Evolutionary conservation across 73 alveolate species (phyloP).

Genomic region (Stentor roeselii): DNA sequence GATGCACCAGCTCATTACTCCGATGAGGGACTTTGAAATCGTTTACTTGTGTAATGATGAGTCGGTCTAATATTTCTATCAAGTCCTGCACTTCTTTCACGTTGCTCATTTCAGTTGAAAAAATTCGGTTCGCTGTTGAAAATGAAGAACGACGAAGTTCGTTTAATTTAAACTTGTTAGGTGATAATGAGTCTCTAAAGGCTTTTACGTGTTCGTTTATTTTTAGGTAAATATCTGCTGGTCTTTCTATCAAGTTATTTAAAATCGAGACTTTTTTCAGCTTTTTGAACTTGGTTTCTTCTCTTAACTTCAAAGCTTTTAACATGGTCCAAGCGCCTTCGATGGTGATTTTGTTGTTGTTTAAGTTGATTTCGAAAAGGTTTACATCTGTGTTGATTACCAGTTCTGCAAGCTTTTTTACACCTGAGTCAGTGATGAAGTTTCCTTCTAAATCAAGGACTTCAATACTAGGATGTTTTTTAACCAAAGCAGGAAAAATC

Average conservation of each 20-base stretch:
- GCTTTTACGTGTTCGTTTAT: not conserved
- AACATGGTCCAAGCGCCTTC: constrained; percentile 26
- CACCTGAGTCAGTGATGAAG: not conserved
- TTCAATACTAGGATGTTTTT: not conserved
- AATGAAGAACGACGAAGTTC: not conserved
- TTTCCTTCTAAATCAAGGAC: constrained; percentile 17
- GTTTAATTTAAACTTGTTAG: not conserved
- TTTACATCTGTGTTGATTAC: not conserved
- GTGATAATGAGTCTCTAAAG: not conserved
- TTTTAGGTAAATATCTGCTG: not conserved
- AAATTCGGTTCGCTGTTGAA: not conserved
- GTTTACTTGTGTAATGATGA: not conserved
- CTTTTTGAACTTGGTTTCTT: not conserved
- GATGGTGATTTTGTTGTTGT: constrained; percentile 12
- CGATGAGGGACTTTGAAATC: no score
- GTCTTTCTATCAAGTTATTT: not conserved
- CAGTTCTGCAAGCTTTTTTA: not conserved
- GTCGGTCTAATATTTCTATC: constrained; percentile 1
- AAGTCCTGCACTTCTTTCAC: not conserved
- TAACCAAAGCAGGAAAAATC: not conserved
- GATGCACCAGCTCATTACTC: no score
- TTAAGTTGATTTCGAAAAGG: constrained; percentile 1
- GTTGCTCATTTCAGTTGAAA: not conserved
- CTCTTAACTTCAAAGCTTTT: not conserved
- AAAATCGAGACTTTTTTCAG: not conserved